A percentile compares a stretch with the other conserved stretches of the same genome.
Evolutionary conservation across 2,329 filamentous ascomycete species (phyloP).

Genomic region (Fonsecaea monophora): DNA sequence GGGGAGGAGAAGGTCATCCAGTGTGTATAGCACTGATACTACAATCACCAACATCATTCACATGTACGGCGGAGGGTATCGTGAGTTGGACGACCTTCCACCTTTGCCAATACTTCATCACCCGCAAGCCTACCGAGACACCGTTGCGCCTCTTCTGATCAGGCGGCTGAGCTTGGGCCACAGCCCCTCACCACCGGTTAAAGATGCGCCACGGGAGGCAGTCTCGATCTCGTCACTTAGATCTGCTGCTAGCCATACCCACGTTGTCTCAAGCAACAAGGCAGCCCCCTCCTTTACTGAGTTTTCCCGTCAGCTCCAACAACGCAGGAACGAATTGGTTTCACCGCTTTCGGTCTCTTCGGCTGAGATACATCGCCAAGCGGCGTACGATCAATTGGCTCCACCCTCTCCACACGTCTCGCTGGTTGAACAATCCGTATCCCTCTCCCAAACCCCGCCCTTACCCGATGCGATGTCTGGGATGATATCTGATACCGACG

Average conservation of each 20-base stretch:
- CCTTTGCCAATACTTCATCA: constrained; percentile 29
- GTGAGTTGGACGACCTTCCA: constrained; percentile 29
- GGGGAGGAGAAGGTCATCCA: constrained; percentile 32
- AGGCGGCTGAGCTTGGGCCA: constrained; percentile 43
- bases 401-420: constrained; percentile 34
- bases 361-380: constrained; percentile 26
- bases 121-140: constrained; percentile 39
- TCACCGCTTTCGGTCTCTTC: constrained; percentile 31
- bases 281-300: constrained; percentile 33
- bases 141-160: constrained; percentile 36
- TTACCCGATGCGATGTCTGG: constrained; percentile 35
- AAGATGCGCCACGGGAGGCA: constrained; percentile 40
- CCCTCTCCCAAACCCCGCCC: constrained; percentile 31
- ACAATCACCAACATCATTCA: constrained; percentile 39
- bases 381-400: constrained; percentile 30
- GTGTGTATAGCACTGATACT: constrained; percentile 37
- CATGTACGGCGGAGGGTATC: constrained; percentile 35
- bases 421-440: constrained; percentile 28
- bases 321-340: constrained; percentile 29
- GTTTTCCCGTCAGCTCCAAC: constrained; percentile 32
- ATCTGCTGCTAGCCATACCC: constrained; percentile 32
- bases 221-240: constrained; percentile 42
- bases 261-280: constrained; percentile 24
- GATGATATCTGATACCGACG: constrained; percentile 31
- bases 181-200: constrained; percentile 42